Percentiles rank a stretch among this genome's conserved stretches.
Conservation (phyloP, 441 rosid species). For the Corymbia citriodora region DNA sequence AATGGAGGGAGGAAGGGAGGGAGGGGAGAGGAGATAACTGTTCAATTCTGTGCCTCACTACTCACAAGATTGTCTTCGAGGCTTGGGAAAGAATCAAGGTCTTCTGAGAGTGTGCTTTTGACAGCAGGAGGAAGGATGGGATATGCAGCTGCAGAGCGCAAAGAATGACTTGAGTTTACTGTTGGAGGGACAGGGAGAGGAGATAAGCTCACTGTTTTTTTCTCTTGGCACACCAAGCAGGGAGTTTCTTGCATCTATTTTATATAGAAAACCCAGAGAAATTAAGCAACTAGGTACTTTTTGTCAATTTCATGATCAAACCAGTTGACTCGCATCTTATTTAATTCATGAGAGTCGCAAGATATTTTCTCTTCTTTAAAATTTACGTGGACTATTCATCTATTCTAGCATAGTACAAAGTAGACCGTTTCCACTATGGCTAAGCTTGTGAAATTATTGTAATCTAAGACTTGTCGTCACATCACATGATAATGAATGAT, state of each 20-base stretch:
- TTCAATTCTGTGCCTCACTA: background rate
- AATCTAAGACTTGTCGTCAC: rapidly evolving
- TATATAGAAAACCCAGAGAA: background rate
- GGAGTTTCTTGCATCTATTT: background rate
- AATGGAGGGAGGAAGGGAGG: background rate
- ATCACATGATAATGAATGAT: rapidly evolving
- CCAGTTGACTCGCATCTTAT: background rate
- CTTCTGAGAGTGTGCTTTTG: background rate
- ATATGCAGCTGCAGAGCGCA: background rate
- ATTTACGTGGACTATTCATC: rapidly evolving
- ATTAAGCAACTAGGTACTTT: background rate
- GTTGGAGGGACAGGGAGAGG: background rate
- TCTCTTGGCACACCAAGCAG: too few species aligned
- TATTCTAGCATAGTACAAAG: background rate
- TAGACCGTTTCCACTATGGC: background rate
- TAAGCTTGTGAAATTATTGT: rapidly evolving
- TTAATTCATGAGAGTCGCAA: rapidly evolving
- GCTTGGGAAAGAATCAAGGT: background rate
- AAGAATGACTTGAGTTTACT: background rate
- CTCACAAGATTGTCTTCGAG: background rate
- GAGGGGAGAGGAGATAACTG: background rate
- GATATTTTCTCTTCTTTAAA: rapidly evolving
- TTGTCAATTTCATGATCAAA: background rate
- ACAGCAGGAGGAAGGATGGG: background rate
- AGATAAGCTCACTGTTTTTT: background rate